Evolutionary conservation across 345 rosid species (phyloP).

Genomic region (Linum tenue): DNA sequence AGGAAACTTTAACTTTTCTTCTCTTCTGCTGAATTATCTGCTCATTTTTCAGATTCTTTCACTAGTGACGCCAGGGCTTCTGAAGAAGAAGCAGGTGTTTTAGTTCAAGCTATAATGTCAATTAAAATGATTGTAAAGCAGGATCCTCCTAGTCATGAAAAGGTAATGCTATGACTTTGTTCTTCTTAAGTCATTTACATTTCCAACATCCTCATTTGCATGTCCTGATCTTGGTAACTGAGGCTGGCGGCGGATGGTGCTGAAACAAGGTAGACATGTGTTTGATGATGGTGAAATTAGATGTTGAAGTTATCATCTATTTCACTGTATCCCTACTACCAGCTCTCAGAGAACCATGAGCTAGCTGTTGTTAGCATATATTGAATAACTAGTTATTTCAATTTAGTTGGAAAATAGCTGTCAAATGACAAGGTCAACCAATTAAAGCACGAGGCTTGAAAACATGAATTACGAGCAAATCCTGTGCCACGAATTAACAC

Average conservation of each 20-base stretch:
- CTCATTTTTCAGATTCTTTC: constrained; percentile 46
- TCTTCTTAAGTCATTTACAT: constrained; percentile 1
- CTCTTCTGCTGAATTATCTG: constrained; percentile 17
- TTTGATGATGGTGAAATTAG: too few species aligned
- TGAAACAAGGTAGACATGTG: too few species aligned
- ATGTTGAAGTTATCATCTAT: too few species aligned
- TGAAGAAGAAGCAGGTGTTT: constrained; percentile 59
- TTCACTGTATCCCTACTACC: too few species aligned
- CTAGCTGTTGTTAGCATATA: not conserved
- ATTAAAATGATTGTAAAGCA: constrained; percentile 65
- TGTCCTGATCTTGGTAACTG: not conserved
- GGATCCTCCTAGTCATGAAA: constrained; percentile 69
- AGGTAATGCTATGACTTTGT: constrained; percentile 36
- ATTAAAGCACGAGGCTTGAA: not conserved
- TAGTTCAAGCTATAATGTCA: constrained; percentile 69
- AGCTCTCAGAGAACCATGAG: not conserved
- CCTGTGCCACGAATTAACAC: not conserved
- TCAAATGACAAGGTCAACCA: not conserved
- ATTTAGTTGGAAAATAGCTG: not conserved
- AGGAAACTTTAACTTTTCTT: not conserved
- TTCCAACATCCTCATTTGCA: constrained; percentile 10
- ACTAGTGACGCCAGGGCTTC: constrained; percentile 31
- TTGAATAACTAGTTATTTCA: not conserved
- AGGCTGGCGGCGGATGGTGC: too few species aligned
- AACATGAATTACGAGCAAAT: not conserved